Conservation (phyloP, 2,329 filamentous ascomycete genomes). For the Lasiodiplodia hormozganensis region DNA sequence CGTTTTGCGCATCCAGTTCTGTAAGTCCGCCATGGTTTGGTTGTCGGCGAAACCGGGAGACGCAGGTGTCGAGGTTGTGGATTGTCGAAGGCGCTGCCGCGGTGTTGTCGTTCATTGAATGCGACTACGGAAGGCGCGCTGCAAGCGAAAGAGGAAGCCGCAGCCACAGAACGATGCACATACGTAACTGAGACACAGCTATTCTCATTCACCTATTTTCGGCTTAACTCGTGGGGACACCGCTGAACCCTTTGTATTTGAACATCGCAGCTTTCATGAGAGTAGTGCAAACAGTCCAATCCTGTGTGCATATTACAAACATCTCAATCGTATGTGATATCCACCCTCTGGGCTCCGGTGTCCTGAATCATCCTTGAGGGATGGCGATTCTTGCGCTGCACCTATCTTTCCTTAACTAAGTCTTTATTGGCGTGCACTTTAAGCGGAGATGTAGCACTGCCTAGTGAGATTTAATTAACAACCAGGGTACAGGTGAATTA, state of each 20-base stretch:
- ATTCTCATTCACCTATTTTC: neutral
- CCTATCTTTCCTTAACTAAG: neutral
- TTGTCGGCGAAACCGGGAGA: neutral
- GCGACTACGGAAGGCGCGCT: neutral
- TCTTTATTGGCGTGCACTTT: neutral
- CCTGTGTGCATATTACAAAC: neutral
- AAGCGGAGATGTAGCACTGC: neutral
- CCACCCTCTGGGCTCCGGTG: neutral
- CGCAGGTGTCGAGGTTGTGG: neutral
- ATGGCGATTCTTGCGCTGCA: neutral
- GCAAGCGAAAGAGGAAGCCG: neutral
- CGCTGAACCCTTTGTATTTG: neutral
- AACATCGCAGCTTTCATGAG: neutral
- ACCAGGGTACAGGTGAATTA: neutral
- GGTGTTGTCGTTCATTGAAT: neutral
- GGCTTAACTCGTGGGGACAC: neutral
- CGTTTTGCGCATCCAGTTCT: constrained; percentile 27
- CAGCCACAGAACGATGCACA: neutral
- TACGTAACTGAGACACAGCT: neutral
- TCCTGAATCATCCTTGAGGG: too few species aligned
- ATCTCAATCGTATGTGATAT: neutral
- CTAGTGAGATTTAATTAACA: neutral
- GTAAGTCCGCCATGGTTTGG: constrained; percentile 17
- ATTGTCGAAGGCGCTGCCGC: neutral
- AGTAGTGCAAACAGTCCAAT: neutral